These are phyloP conservation scores for Zhuliangozyma parablackwelliae DNA, from an alignment of 1,139 yeast species.

Conservation along the genomic window DNA sequence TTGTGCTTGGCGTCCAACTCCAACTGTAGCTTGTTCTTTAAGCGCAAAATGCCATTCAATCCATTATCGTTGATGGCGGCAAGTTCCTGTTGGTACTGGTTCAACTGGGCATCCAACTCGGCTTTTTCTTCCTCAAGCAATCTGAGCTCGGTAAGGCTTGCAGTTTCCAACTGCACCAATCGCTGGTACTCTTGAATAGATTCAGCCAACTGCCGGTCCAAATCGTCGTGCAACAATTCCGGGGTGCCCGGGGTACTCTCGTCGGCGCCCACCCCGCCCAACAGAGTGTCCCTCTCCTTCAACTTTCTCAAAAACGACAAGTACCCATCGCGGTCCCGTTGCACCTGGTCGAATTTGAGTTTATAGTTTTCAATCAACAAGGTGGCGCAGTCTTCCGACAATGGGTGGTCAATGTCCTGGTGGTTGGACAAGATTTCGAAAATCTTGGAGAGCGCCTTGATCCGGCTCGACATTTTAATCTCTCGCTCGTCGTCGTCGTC, in stretches of 20 bases:
- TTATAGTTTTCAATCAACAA: conserved; percentile 63
- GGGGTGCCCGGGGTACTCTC: conserved; percentile 8
- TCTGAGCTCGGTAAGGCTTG: conserved; percentile 39
- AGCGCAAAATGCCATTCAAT: conserved; percentile 39
- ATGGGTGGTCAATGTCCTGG: conserved; percentile 81
- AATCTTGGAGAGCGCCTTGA: conserved; percentile 63
- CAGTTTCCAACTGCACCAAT: conserved; percentile 28
- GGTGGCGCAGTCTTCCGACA: conserved; percentile 82
- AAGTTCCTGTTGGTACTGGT: conserved; percentile 35
- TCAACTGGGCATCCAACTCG: conserved; percentile 37
- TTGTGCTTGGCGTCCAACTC: conserved; percentile 44
- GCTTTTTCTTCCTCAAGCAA: conserved; percentile 39
- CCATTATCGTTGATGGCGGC: conserved; percentile 31
- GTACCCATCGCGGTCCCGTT: conserved; percentile 77
- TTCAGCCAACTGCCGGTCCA: conserved; percentile 34
- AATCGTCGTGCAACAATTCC: conserved; percentile 13
- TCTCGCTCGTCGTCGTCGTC: conserved; percentile 7
- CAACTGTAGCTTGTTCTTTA: conserved; percentile 50
- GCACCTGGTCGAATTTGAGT: conserved; percentile 65
- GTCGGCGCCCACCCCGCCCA: conserved; percentile 3
- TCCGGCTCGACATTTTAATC: conserved; percentile 26
- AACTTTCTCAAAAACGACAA: conserved; percentile 66
- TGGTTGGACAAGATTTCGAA: conserved; percentile 53
- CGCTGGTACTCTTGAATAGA: conserved; percentile 40
- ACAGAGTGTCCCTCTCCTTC: conserved; percentile 41